Base-by-base conservation (phyloP, 345 rosid species). In the Fremontodendron californicum region DNA sequence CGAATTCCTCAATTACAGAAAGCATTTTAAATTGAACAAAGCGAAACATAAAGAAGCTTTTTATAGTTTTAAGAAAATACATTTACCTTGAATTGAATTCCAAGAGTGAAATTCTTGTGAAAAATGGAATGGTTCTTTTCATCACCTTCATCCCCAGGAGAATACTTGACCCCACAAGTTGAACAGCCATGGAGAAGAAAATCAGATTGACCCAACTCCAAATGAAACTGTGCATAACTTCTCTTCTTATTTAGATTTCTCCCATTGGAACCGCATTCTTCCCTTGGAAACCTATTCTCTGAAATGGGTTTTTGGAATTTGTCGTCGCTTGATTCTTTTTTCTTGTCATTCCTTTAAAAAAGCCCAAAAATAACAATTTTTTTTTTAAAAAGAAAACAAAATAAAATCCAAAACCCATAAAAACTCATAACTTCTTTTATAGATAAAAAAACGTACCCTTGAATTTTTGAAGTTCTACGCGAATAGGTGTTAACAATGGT, bases 161-260 rank as follows among this genome's bases (percentile, higher is more conserved):
- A 84, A 67, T 87, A 96, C 78, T 84, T 85, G 68, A 78, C 40
- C 40, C 94, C 94, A 61, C 98, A 92, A 0, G 75, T 71, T 8
- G 80, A 60, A 75, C 99, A 96, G 2, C 82, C 75, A 3, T 82
- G 90, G 65, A 96, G 87, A 78, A 88, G 88, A 81, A 96, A 93
- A 88, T 96, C 96, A 57, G 97, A 87, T 78, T 96, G 98, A 27
- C 97, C 98, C 27, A 93, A 77, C 39, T 96, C 97, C 77, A 93
- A 80, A 87, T 93, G 89, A 27, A 92, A 75, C 84, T 92, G 98
- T 3, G 92, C 91, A 78, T 92, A 92, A 76, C 83, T 91, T 64
- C 99, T 91, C 80, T 89, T 96, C 86, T 84, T 91, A 73, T 88
- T 87, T n/a, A 89, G 82, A 31, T 40, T 70, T 71, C 78, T 82